These are phyloP conservation scores for Cryphonectria nitschkei DNA, from an alignment of 2,329 filamentous ascomycete genomes.

Conservation along the genomic window DNA sequence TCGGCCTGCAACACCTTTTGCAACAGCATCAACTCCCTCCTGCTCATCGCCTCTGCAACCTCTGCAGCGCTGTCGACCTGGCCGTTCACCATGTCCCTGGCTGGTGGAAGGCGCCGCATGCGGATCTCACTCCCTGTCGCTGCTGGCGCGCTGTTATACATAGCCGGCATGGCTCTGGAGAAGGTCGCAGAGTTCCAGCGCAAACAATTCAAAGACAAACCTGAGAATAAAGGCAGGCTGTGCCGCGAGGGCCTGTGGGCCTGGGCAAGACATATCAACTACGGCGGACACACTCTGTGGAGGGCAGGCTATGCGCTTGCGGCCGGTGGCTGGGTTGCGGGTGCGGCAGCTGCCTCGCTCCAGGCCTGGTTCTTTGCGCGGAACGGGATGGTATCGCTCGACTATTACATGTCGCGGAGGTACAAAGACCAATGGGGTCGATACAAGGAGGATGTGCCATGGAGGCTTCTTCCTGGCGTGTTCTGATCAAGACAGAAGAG, in stretches of 20 bases:
- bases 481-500: conserved; percentile 34
- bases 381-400: conserved; percentile 39
- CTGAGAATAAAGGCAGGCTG: conserved; percentile 44
- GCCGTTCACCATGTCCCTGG: conserved; percentile 32
- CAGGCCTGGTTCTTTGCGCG: conserved; percentile 39
- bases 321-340: conserved; percentile 42
- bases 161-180: conserved; percentile 57
- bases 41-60: conserved; percentile 54
- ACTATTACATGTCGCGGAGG: conserved; percentile 42
- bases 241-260: conserved; percentile 44
- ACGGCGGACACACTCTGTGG: conserved; percentile 44
- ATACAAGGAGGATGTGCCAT: conserved; percentile 45
- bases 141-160: conserved; percentile 54
- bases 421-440: conserved; percentile 45
- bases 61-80: conserved; percentile 40
- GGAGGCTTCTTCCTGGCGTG: conserved; percentile 42
- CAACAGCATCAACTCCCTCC: conserved; percentile 59
- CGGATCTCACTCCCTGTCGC: conserved; percentile 42
- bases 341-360: conserved; percentile 35
- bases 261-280: conserved; percentile 47
- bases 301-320: conserved; percentile 40
- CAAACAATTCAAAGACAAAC: conserved; percentile 41
- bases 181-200: conserved; percentile 50
- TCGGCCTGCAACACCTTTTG: conserved; percentile 55
- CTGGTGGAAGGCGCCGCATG: conserved; percentile 38